Evolutionary conservation across 2,329 filamentous ascomycete species (phyloP), one percentile per base, ranked within the genome.

Genomic region (Lecanicillium sp.): DNA sequence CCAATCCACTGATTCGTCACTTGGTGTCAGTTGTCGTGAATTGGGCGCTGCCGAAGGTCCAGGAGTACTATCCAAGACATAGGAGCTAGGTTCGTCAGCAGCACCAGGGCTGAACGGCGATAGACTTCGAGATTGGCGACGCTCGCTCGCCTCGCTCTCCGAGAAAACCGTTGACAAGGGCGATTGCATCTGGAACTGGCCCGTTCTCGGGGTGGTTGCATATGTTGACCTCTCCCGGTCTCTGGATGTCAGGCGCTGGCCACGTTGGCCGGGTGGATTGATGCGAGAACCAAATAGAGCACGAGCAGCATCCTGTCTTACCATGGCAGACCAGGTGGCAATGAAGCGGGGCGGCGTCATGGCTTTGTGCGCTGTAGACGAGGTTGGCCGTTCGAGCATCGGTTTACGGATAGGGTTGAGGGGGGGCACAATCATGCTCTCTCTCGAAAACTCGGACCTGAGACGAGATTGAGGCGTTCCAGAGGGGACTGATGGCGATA

Each of bases 121-220:
- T n/a, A n/a, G n/a, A n/a, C n/a, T n/a, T n/a, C n/a, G n/a, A n/a
- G n/a, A n/a, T n/a, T n/a, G n/a, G n/a, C n/a, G n/a, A 29, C 64
- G 63, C 22, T 69, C 61, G 51, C 70, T 77, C 27, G 58, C 65
- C 45, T 81, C 77, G 51, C 72, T 74, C 53, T 79, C 77, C 25
- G 77, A 81, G 56, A 72, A 63, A 44, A 81, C 77, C 32, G 77
- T 79, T 29, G 78, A 81, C 30, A 81, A 64, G 56, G 79, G 75
- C 32, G 73, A 72, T 57, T 75, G 79, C 75, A 76, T 80, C 67
- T 74, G 73, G 51, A 78, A 74, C 40, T 69, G 65, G 42, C 66
- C 57, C 33, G 66, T 54, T 29, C 30, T 20, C 3, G 36, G 32
- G 5, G 36, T 36, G 14, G 27, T n/a, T 15, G 19, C 18, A 22